Conservation (phyloP, 805 yeast genomes). For the Lachancea sp. region DNA sequence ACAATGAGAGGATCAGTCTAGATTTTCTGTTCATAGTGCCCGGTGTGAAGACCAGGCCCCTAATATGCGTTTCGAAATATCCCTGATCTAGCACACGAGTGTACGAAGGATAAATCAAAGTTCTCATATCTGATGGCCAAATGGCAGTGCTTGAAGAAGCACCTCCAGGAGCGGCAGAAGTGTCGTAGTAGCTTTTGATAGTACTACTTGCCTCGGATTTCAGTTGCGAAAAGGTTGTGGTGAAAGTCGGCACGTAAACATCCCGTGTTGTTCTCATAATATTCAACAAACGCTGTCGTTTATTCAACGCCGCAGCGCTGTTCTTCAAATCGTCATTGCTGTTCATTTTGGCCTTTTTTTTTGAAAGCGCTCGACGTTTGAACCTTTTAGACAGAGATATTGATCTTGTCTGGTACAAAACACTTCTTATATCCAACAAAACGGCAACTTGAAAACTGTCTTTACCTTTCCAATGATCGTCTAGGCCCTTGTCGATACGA, state of each 20-base stretch:
- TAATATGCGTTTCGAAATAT: conserved; percentile 51
- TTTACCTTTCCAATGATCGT: background rate
- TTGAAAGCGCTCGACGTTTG: conserved; percentile 15
- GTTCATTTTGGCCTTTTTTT: conserved; percentile 8
- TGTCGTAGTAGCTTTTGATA: conserved; percentile 13
- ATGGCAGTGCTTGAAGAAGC: conserved; percentile 6
- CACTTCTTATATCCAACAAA: conserved; percentile 17
- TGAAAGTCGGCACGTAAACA: conserved; percentile 47
- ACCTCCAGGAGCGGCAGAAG: conserved; percentile 1
- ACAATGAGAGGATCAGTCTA: conserved; percentile 57
- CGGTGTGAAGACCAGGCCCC: conserved; percentile 66
- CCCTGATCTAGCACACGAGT: conserved; percentile 34
- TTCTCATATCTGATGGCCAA: conserved; percentile 51
- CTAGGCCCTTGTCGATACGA: too few species aligned
- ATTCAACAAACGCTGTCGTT: conserved; percentile 44
- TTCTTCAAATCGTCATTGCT: conserved; percentile 3
- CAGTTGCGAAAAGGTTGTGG: conserved; percentile 42
- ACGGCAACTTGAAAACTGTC: conserved; percentile 13
- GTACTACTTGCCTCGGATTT: conserved; percentile 40
- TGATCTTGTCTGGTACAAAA: conserved; percentile 13
- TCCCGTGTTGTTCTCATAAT: conserved; percentile 51
- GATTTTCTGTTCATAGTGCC: conserved; percentile 69
- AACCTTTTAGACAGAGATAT: conserved; percentile 16
- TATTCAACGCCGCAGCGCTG: conserved; percentile 16
- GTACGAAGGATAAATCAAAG: conserved; percentile 57